phyloP scores from a whole-genome alignment of 2,329 filamentous ascomycete genomes.

The Neobulgaria alba region DNA sequence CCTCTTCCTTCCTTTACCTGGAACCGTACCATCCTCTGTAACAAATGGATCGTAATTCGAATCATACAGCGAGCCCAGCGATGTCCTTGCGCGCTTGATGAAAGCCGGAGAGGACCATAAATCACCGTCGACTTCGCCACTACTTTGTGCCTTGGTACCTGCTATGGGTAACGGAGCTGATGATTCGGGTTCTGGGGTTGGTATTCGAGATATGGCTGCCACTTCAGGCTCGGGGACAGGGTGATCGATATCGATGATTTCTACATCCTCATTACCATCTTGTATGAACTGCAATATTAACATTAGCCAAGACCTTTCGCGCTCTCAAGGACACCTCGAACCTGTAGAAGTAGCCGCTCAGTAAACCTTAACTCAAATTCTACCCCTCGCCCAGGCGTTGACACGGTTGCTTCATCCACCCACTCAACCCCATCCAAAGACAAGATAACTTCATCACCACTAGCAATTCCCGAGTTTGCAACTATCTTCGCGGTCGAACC shows the following conservation, averaged over 20 bases:
- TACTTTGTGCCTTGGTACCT: not conserved
- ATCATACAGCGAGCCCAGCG: slow-evolving; percentile 59
- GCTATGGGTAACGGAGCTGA: slow-evolving; percentile 4
- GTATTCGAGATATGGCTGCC: slow-evolving; percentile 10
- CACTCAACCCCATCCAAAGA: slow-evolving; percentile 62
- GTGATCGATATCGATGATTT: slow-evolving; percentile 45
- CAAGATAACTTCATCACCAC: slow-evolving; percentile 68
- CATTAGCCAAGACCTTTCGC: not conserved
- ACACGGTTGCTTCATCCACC: slow-evolving; percentile 33
- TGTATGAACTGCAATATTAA: slow-evolving; percentile 35
- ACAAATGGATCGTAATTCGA: slow-evolving; percentile 55
- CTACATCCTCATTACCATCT: slow-evolving; percentile 39
- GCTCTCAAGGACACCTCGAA: slow-evolving; percentile 15
- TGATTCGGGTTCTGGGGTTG: slow-evolving; percentile 20
- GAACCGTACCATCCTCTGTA: slow-evolving; percentile 56
- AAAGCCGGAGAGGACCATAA: slow-evolving; percentile 76
- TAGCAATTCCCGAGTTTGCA: slow-evolving; percentile 58
- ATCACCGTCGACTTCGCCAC: slow-evolving; percentile 24
- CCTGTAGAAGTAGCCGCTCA: slow-evolving; percentile 41
- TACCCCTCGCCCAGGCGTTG: slow-evolving; percentile 41
- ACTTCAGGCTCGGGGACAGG: slow-evolving; percentile 23
- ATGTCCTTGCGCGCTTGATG: slow-evolving; percentile 60
- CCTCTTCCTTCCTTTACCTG: slow-evolving; percentile 57
- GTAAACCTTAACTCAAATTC: slow-evolving; percentile 52
- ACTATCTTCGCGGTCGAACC: slow-evolving; percentile 63